Conservation (phyloP, 768 basidiomycete species). For the Pulveroboletus sp. region DNA sequence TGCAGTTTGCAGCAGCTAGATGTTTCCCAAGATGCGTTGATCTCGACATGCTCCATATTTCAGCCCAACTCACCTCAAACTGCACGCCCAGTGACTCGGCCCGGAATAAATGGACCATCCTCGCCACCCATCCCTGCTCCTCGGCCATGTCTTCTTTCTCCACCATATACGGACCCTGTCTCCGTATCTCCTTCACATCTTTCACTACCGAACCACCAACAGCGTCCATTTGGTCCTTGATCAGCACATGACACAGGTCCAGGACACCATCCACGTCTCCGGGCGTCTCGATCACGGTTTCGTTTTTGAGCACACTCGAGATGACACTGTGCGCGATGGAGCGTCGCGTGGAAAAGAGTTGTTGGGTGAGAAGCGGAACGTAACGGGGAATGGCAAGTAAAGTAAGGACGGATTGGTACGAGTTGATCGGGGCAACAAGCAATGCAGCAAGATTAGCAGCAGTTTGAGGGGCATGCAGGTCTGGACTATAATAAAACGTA, state of each 20-base stretch:
- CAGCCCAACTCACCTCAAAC: constrained; percentile 61
- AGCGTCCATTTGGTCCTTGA: constrained; percentile 76
- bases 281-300: constrained; percentile 88
- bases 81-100: constrained; percentile 84
- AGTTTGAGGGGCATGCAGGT: constrained; percentile 84
- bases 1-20: constrained; percentile 87
- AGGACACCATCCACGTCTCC: constrained; percentile 94
- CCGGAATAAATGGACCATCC: constrained; percentile 95
- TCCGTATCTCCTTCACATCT: constrained; percentile 41
- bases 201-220: constrained; percentile 27
- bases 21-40: background rate
- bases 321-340: constrained; percentile 94
- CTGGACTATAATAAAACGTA: constrained; percentile 49
- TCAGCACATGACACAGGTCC: constrained; percentile 87
- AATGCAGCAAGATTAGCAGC: constrained; percentile 86
- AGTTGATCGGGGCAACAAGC: constrained; percentile 91
- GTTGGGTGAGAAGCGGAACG: constrained; percentile 72
- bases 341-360: constrained; percentile 86
- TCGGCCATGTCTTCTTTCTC: constrained; percentile 93
- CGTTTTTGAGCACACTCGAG: constrained; percentile 92
- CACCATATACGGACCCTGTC: constrained; percentile 54
- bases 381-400: constrained; percentile 95
- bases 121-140: constrained; percentile 97
- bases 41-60: background rate
- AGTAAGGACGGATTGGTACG: constrained; percentile 93